A percentile compares a stretch with the other conserved stretches of the same genome.
These are phyloP conservation scores for Carpinus fangiana DNA, from an alignment of 306 rosid species.

Conservation along the genomic window DNA sequence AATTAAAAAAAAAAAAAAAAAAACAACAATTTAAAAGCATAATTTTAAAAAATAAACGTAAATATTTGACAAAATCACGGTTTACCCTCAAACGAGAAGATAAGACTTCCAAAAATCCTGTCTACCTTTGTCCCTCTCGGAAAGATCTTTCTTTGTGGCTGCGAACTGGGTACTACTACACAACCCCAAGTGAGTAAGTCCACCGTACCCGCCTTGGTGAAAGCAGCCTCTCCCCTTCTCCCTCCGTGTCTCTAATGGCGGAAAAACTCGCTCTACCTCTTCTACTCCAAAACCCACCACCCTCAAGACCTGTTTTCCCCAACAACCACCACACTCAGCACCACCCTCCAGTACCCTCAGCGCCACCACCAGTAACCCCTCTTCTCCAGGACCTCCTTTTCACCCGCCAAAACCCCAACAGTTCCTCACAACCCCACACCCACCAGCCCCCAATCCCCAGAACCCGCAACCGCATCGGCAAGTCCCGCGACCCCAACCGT, in stretches of 20 bases:
- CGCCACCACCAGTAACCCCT: conserved; percentile 42
- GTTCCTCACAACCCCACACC: conserved; percentile 7
- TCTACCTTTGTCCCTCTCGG: background rate
- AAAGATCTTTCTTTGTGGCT: conserved; percentile 12
- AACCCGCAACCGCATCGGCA: conserved; percentile 53
- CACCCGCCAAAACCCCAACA: conserved; percentile 20
- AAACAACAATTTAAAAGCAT: too few species aligned
- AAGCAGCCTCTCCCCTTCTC: conserved; percentile 3
- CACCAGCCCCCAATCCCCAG: conserved; percentile 26
- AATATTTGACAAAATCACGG: too few species aligned
- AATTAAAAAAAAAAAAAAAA: too few species aligned
- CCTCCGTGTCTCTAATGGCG: conserved; percentile 37
- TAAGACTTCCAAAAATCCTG: background rate
- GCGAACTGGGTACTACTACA: background rate
- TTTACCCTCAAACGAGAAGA: too few species aligned
- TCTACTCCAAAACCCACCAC: conserved; percentile 56
- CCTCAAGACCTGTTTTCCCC: conserved; percentile 39
- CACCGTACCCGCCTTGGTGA: background rate
- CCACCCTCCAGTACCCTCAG: conserved; percentile 34
- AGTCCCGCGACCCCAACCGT: conserved; percentile 62
- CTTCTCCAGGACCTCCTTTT: conserved; percentile 46
- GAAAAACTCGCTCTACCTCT: conserved; percentile 56
- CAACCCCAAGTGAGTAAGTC: background rate
- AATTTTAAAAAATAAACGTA: too few species aligned
- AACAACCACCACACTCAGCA: conserved; percentile 29